phyloP scores from a whole-genome alignment of 805 yeast genomes.

The Sugiyamaella marilandica region DNA sequence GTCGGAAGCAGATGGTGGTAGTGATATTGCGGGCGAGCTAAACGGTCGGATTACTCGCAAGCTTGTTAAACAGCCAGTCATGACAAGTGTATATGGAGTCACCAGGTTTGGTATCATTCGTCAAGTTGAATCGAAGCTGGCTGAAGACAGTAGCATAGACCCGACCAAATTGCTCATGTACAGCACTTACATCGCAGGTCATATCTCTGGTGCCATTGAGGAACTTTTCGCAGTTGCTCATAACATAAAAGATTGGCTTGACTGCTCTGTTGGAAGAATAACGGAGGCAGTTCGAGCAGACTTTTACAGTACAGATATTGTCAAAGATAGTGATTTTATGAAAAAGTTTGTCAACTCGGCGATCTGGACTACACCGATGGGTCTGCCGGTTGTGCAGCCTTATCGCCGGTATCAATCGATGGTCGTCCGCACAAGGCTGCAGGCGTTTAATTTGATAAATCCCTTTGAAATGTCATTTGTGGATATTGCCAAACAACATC shows the following conservation, averaged over 20 bases:
- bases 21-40: constrained; percentile 35
- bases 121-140: constrained; percentile 76
- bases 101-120: constrained; percentile 89
- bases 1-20: constrained; percentile 16
- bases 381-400: constrained; percentile 92
- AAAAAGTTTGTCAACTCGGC: constrained; percentile 68
- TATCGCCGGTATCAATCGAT: constrained; percentile 63
- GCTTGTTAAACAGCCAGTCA: constrained; percentile 92
- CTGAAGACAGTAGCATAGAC: constrained; percentile 16
- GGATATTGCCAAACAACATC: constrained; percentile 78
- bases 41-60: constrained; percentile 70
- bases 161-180: background rate
- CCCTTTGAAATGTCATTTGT: constrained; percentile 80
- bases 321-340: constrained; percentile 5
- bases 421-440: constrained; percentile 71
- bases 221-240: constrained; percentile 88
- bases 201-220: constrained; percentile 76
- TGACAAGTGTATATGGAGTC: constrained; percentile 98
- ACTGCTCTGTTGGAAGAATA: constrained; percentile 72
- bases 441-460: constrained; percentile 77
- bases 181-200: constrained; percentile 64
- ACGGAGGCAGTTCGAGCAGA: constrained; percentile 70
- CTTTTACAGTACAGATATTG: constrained; percentile 33
- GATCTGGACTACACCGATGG: constrained; percentile 95
- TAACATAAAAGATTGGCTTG: constrained; percentile 91